A percentile compares a stretch with the other conserved stretches of the same genome.
phyloP scores from a whole-genome alignment of 441 rosid species.

The Pelargonium citronellum region DNA sequence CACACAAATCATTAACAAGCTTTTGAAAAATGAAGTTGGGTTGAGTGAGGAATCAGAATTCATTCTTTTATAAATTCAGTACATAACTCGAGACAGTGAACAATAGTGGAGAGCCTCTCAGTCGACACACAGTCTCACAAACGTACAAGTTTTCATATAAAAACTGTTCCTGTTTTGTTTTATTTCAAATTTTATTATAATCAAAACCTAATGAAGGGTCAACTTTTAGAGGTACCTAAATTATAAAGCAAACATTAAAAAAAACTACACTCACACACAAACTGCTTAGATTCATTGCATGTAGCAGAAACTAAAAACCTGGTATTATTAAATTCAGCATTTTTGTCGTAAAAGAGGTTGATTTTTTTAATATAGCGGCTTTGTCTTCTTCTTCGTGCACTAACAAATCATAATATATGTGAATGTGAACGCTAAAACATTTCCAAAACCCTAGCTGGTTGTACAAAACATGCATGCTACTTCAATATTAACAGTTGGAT shows the following conservation, averaged over 20 bases:
- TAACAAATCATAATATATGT: neutral
- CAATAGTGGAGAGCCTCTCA: too few relatives aligned
- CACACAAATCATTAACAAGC: too few relatives aligned
- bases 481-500: slow-evolving; percentile 26
- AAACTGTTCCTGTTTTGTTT: too few relatives aligned
- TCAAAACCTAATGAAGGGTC: neutral
- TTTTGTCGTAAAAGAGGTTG: slow-evolving; percentile 30
- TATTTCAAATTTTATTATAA: too few relatives aligned
- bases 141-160: too few relatives aligned
- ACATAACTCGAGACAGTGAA: too few relatives aligned
- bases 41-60: too few relatives aligned
- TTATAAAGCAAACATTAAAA: slow-evolving; percentile 14
- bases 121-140: too few relatives aligned
- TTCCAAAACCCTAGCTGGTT: slow-evolving; percentile 4
- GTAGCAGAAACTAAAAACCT: neutral
- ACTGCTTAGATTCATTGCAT: slow-evolving; percentile 39
- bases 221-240: slow-evolving; percentile 11
- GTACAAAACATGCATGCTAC: slow-evolving; percentile 15
- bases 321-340: slow-evolving; percentile 12
- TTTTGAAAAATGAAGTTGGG: too few relatives aligned
- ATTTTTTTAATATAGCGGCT: slow-evolving; percentile 22
- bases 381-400: slow-evolving; percentile 26
- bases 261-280: slow-evolving; percentile 1
- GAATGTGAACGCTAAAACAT: neutral
- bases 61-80: too few relatives aligned